Conservation (phyloP, 2,329 filamentous ascomycete genomes). For the Clathrospora elynae region DNA sequence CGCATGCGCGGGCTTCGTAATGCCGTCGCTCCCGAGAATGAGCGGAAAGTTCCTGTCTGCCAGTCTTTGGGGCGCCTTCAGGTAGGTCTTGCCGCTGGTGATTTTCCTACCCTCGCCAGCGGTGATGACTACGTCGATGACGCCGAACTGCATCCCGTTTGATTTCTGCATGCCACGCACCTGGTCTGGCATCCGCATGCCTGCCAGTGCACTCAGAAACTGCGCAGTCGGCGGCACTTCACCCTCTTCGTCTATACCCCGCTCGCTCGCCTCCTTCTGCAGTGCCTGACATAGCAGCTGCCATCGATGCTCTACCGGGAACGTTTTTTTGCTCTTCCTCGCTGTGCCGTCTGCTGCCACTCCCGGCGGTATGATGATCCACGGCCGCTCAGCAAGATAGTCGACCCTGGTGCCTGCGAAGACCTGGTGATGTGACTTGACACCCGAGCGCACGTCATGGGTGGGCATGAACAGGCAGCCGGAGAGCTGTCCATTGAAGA, state of each 20-base stretch:
- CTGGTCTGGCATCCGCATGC: conserved; percentile 45
- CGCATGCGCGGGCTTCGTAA: background rate
- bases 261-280: conserved; percentile 39
- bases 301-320: conserved; percentile 42
- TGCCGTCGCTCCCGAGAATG: background rate
- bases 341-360: conserved; percentile 30
- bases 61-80: conserved; percentile 33
- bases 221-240: conserved; percentile 44
- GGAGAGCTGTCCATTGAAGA: conserved; percentile 54
- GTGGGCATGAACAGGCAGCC: conserved; percentile 36
- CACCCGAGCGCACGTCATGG: conserved; percentile 25
- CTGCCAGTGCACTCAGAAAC: conserved; percentile 48
- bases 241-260: conserved; percentile 43
- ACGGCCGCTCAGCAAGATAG: conserved; percentile 52
- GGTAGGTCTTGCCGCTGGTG: conserved; percentile 24
- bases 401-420: conserved; percentile 51
- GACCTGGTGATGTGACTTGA: conserved; percentile 28
- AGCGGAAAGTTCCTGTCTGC: conserved; percentile 26
- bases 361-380: conserved; percentile 47
- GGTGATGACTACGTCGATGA: conserved; percentile 49
- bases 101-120: conserved; percentile 37
- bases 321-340: conserved; percentile 8
- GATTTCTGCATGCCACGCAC: conserved; percentile 40
- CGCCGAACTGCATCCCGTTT: conserved; percentile 39
- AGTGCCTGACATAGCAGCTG: conserved; percentile 37